Evolutionary conservation across 306 rosid species (phyloP).

Genomic region (Cyamopsis tetragonoloba): DNA sequence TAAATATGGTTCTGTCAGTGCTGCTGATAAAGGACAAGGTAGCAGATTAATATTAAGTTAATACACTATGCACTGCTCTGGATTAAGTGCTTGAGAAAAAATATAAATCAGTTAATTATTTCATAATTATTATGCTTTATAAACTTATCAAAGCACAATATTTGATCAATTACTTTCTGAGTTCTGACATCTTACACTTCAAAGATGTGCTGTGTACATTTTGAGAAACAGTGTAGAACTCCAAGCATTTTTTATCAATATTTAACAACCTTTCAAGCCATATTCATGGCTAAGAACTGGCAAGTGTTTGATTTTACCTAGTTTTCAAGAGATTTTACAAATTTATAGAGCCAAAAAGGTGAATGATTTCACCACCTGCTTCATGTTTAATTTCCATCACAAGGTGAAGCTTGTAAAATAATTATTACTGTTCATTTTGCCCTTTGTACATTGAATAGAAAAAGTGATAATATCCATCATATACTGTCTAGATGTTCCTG

Average conservation of each 20-base stretch:
- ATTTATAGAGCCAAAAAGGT: slow-evolving; percentile 23
- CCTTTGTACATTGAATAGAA: slow-evolving; percentile 18
- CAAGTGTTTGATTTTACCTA: background rate
- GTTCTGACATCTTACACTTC: background rate
- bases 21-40: too few species aligned
- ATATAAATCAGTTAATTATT: background rate
- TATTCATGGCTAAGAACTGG: background rate
- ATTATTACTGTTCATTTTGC: slow-evolving; percentile 21
- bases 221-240: background rate
- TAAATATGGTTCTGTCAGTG: background rate
- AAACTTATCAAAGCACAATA: background rate
- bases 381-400: slow-evolving; percentile 24
- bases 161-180: too few species aligned
- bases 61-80: background rate
- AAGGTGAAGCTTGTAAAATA: slow-evolving; percentile 27
- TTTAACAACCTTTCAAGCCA: background rate
- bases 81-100: background rate
- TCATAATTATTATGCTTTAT: background rate
- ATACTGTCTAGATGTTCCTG: slow-evolving; percentile 18
- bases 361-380: slow-evolving; percentile 12
- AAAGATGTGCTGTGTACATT: background rate
- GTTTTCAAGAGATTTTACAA: slow-evolving; percentile 12
- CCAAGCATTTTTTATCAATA: background rate
- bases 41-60: too few species aligned
- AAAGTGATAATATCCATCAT: slow-evolving; percentile 6